These are phyloP conservation scores for Annulohypoxylon nitens DNA, from an alignment of 495 filamentous ascomycete genomes.

Conservation along the genomic window DNA sequence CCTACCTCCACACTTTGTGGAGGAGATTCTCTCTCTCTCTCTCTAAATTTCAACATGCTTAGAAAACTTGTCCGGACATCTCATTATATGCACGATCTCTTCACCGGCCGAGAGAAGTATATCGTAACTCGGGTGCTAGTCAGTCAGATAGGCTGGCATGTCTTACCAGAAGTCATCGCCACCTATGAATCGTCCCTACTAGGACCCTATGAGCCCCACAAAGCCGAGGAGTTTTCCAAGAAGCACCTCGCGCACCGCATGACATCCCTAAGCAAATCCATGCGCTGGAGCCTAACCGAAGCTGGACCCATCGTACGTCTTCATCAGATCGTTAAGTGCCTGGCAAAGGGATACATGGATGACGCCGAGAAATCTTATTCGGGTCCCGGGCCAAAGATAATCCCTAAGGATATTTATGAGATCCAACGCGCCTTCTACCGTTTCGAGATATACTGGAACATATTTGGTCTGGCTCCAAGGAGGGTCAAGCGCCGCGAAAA, in stretches of 20 bases:
- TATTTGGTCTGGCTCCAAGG: background rate
- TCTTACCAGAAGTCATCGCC: conserved; percentile 25
- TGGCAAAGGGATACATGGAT: background rate
- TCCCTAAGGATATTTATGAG: conserved; percentile 4
- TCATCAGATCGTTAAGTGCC: conserved; percentile 16
- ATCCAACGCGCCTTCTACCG: conserved; percentile 48
- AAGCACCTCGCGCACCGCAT: background rate
- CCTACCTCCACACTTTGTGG: conserved; percentile 6
- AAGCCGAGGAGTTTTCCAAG: background rate
- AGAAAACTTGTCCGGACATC: conserved; percentile 3
- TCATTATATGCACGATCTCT: conserved; percentile 7
- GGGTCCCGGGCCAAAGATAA: background rate
- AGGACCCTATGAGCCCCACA: background rate
- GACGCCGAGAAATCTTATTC: background rate
- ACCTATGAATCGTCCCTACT: conserved; percentile 5
- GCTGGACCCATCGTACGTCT: conserved; percentile 11
- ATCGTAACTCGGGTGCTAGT: conserved; percentile 19
- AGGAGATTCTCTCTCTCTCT: background rate
- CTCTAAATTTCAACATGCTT: no score
- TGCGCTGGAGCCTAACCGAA: conserved; percentile 15
- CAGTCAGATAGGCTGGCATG: conserved; percentile 10
- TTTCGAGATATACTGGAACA: conserved; percentile 48
- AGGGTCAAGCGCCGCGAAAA: background rate
- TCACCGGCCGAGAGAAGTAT: conserved; percentile 1
- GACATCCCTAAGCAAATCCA: background rate